Conservation (phyloP, 2,329 filamentous ascomycete genomes). For the Aspergillus arachidicola region DNA sequence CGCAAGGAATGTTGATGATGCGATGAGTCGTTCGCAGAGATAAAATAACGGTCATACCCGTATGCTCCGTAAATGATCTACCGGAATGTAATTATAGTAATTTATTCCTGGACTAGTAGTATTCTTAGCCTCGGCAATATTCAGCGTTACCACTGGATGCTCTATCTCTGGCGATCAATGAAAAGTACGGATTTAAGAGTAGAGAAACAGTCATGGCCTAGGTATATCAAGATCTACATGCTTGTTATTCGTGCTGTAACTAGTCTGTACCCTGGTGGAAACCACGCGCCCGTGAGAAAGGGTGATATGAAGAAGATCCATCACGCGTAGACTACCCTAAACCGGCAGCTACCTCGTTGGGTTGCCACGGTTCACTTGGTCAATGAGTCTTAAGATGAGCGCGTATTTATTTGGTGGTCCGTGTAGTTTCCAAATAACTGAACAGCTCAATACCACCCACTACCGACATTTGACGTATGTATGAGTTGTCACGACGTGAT, state of each 20-base stretch:
- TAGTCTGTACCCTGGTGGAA: not conserved
- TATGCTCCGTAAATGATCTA: not conserved
- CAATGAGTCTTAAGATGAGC: not conserved
- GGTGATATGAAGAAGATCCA: not conserved
- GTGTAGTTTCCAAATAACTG: not conserved
- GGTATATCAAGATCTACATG: not conserved
- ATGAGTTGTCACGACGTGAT: conserved; percentile 25
- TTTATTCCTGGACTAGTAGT: not conserved
- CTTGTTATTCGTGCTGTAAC: not conserved
- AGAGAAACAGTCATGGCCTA: not conserved
- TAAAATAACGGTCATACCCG: not conserved
- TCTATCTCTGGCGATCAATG: too few species aligned
- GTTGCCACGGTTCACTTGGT: not conserved
- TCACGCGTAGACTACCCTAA: conserved; percentile 15
- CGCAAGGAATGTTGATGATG: not conserved
- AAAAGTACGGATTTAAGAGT: not conserved
- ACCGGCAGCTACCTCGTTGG: not conserved
- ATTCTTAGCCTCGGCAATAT: not conserved
- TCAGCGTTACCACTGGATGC: not conserved
- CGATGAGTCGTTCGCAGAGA: not conserved
- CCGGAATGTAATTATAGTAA: not conserved
- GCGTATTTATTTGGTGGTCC: not conserved
- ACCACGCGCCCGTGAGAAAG: not conserved
- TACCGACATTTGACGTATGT: conserved; percentile 8
- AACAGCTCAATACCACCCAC: conserved; percentile 1